Conservation (phyloP, 2,329 filamentous ascomycete species). For the Calonectria leucothoes region DNA sequence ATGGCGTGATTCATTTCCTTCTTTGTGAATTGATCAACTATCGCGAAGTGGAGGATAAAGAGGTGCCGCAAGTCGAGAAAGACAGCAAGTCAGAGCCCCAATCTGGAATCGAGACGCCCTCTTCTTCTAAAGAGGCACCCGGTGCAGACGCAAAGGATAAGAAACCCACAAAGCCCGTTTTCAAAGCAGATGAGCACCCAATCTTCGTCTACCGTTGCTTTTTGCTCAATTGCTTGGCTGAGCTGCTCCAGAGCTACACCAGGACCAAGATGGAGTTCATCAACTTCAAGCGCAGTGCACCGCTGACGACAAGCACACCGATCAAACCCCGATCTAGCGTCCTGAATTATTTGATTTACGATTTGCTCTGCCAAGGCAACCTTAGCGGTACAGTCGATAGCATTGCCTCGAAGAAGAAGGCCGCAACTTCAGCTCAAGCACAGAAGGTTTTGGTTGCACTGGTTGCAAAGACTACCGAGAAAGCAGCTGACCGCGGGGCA, state of each 20-base stretch:
- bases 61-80: slow-evolving; percentile 60
- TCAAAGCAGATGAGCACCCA: slow-evolving; percentile 92
- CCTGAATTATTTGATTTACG: slow-evolving; percentile 91
- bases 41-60: slow-evolving; percentile 90
- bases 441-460: slow-evolving; percentile 88
- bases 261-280: slow-evolving; percentile 98
- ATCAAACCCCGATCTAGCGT: slow-evolving; percentile 94
- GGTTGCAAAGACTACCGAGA: slow-evolving; percentile 88
- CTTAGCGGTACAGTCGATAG: slow-evolving; percentile 78
- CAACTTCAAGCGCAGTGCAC: slow-evolving; percentile 95
- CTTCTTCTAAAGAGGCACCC: slow-evolving; percentile 45
- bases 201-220: slow-evolving; percentile 98
- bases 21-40: slow-evolving; percentile 93
- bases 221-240: slow-evolving; percentile 89
- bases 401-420: slow-evolving; percentile 83
- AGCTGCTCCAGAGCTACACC: slow-evolving; percentile 92
- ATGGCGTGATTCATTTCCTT: slow-evolving; percentile 95
- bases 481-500: slow-evolving; percentile 66
- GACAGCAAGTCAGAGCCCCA: slow-evolving; percentile 52
- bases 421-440: slow-evolving; percentile 86
- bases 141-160: slow-evolving; percentile 64
- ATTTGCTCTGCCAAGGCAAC: slow-evolving; percentile 73
- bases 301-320: slow-evolving; percentile 84
- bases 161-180: slow-evolving; percentile 76
- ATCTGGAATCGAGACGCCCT: slow-evolving; percentile 40